These are phyloP conservation scores for Spathaspora sp. DNA, from an alignment of 1,139 yeast genomes.

Conservation along the genomic window DNA sequence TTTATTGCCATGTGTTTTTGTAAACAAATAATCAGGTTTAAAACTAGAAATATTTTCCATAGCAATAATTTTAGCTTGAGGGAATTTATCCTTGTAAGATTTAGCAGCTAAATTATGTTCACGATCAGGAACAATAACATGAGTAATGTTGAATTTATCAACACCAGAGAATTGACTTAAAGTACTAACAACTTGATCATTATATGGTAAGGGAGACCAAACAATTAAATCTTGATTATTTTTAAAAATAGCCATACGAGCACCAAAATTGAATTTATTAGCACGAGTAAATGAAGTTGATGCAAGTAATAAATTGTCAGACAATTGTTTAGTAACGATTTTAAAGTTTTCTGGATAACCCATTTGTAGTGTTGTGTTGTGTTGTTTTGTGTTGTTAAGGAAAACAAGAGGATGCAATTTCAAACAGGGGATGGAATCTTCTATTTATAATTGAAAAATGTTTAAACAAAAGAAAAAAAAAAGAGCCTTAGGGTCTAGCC, in stretches of 20 bases:
- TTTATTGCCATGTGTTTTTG: conserved; percentile 26
- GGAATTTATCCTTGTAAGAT: conserved; percentile 49
- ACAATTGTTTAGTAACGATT: conserved; percentile 42
- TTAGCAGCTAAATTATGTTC: conserved; percentile 60
- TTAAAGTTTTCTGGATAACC: conserved; percentile 40
- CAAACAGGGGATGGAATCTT: not conserved
- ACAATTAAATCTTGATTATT: conserved; percentile 39
- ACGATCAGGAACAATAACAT: conserved; percentile 51
- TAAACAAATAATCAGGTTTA: conserved; percentile 35
- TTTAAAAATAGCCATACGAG: conserved; percentile 54
- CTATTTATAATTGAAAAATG: conserved; percentile 1
- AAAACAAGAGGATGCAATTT: not conserved
- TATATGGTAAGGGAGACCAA: conserved; percentile 64
- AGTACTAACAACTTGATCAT: conserved; percentile 41
- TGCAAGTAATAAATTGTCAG: conserved; percentile 48
- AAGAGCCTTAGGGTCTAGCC: not conserved
- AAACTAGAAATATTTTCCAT: conserved; percentile 38
- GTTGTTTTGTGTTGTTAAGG: not conserved
- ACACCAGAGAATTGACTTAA: conserved; percentile 36
- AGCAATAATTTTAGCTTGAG: conserved; percentile 51
- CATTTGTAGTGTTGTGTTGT: conserved; percentile 8
- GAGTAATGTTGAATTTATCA: conserved; percentile 32
- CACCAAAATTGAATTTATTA: conserved; percentile 53
- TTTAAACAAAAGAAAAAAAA: not conserved
- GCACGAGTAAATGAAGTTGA: conserved; percentile 47